Conservation (phyloP, 441 rosid species). For the Raphanus hybrid region DNA sequence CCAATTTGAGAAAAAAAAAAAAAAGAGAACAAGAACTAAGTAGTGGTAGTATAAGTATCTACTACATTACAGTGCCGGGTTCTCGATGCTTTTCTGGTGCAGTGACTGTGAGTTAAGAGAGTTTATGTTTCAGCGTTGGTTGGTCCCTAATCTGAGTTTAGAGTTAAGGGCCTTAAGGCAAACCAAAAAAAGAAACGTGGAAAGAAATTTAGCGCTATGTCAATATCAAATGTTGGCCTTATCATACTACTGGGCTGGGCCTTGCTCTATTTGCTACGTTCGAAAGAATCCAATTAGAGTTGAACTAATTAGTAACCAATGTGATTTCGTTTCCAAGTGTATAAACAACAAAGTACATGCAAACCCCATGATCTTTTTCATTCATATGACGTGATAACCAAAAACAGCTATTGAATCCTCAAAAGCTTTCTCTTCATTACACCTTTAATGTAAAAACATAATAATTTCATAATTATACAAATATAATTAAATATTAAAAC, state of each 20-base stretch:
- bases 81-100: not conserved
- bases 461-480: conserved; percentile 4
- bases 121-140: not conserved
- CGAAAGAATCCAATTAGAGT: no score
- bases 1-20: not conserved
- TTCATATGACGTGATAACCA: conserved; percentile 38
- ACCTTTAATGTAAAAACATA: conserved; percentile 5
- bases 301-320: conserved; percentile 3
- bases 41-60: not conserved
- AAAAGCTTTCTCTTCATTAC: conserved; percentile 20
- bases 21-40: not conserved
- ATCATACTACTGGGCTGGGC: no score
- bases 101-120: not conserved
- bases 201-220: no score
- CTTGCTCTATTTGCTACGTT: no score
- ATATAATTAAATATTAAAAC: conserved; percentile 5
- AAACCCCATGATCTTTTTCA: conserved; percentile 33
- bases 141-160: not conserved
- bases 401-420: conserved; percentile 14
- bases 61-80: not conserved
- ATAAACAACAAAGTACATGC: conserved; percentile 34
- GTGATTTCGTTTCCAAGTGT: conserved; percentile 18
- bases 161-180: no score
- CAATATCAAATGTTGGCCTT: no score
- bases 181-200: no score